These are phyloP conservation scores for Xerocomus brunneocitrinus DNA, from an alignment of 768 basidiomycete genomes.

Conservation along the genomic window DNA sequence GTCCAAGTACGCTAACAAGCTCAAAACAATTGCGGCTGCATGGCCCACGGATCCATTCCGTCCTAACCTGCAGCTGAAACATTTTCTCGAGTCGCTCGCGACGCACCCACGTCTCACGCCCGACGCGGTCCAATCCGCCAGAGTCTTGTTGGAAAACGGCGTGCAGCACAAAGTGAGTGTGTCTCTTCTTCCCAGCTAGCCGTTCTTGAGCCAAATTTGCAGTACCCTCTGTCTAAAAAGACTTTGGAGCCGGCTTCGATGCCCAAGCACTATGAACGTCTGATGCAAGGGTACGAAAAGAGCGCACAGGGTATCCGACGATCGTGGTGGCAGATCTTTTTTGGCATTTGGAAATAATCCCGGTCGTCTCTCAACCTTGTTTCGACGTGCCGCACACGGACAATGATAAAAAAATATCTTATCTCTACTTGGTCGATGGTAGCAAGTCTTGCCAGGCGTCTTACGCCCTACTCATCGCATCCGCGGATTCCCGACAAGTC, in stretches of 20 bases:
- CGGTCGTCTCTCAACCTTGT: background rate
- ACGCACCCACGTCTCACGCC: slow-evolving; percentile 65
- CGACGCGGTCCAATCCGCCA: slow-evolving; percentile 55
- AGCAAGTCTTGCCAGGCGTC: background rate
- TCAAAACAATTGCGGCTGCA: slow-evolving; percentile 50
- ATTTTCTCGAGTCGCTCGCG: slow-evolving; percentile 59
- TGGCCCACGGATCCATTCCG: slow-evolving; percentile 77
- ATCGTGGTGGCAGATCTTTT: slow-evolving; percentile 83
- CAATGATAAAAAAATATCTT: background rate
- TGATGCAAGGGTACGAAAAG: slow-evolving; percentile 71
- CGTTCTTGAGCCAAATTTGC: slow-evolving; percentile 13
- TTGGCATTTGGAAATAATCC: slow-evolving; percentile 55
- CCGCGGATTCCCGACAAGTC: background rate
- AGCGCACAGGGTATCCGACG: slow-evolving; percentile 71
- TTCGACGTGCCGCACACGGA: background rate
- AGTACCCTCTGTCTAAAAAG: slow-evolving; percentile 67
- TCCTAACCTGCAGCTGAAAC: slow-evolving; percentile 68
- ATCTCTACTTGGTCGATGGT: background rate
- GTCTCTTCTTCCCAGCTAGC: background rate
- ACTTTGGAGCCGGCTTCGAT: slow-evolving; percentile 65
- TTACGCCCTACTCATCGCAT: background rate
- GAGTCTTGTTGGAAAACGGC: slow-evolving; percentile 50
- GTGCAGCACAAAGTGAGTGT: slow-evolving; percentile 52
- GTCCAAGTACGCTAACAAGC: slow-evolving; percentile 31
- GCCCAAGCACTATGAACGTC: slow-evolving; percentile 68